Conservation (phyloP, 139 green algal species). For the Asterochloris sp. region DNA sequence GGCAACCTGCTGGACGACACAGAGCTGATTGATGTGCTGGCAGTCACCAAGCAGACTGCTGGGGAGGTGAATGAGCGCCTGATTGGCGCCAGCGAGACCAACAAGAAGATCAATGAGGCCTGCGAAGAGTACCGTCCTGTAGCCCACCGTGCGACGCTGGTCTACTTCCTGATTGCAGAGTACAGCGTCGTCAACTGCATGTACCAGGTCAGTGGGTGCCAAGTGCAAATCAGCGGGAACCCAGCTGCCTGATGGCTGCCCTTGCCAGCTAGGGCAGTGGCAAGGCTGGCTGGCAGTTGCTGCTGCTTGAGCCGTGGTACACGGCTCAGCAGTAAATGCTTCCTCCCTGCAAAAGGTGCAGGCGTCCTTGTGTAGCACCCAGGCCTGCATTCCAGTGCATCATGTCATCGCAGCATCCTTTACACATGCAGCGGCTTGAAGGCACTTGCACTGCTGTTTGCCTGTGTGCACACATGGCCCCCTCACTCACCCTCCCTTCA, state of each 20-base stretch:
- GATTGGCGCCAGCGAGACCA: conserved; percentile 82
- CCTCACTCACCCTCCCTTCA: too few relatives aligned
- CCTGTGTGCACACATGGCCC: too few relatives aligned
- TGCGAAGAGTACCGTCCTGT: conserved; percentile 94
- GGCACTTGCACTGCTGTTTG: too few relatives aligned
- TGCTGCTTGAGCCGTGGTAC: too few relatives aligned
- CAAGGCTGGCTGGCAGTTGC: not conserved
- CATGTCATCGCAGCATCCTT: too few relatives aligned
- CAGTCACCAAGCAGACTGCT: conserved; percentile 88
- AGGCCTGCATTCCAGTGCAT: too few relatives aligned
- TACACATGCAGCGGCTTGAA: too few relatives aligned
- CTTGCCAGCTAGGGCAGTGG: not conserved
- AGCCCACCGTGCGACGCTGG: conserved; percentile 81
- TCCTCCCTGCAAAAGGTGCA: too few relatives aligned
- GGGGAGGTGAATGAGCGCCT: conserved; percentile 87
- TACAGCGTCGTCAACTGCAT: conserved; percentile 93
- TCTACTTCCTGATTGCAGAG: conserved; percentile 96
- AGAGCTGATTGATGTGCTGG: conserved; percentile 92
- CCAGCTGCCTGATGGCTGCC: too few relatives aligned
- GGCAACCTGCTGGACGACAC: conserved; percentile 96
- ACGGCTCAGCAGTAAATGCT: too few relatives aligned
- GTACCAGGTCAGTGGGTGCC: conserved; percentile 67
- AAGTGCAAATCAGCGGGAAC: conserved; percentile 1
- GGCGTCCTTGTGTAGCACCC: too few relatives aligned
- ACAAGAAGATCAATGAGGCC: conserved; percentile 89